Percentiles rank a stretch among this genome's conserved stretches.
Evolutionary conservation across 2,329 filamentous ascomycete species (phyloP).

Genomic region (Rhexocercosporidium sp.): DNA sequence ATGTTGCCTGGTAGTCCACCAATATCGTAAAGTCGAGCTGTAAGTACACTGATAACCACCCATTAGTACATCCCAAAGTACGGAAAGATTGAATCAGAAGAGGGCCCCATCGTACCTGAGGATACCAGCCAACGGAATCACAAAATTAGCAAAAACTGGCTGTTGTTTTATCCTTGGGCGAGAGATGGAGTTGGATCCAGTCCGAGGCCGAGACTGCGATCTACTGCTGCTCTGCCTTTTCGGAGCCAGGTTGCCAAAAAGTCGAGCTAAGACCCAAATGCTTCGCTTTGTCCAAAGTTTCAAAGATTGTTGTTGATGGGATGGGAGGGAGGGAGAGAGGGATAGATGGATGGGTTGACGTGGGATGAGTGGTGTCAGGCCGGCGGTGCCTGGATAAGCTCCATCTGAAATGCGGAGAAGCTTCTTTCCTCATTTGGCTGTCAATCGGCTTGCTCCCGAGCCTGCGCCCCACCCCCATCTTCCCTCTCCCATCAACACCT

Average conservation of each 20-base stretch:
- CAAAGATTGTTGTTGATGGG: constrained; percentile 12
- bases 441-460: not conserved
- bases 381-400: not conserved
- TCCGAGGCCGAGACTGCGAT: constrained; percentile 12
- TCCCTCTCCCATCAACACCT: too few species aligned
- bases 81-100: not conserved
- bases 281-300: not conserved
- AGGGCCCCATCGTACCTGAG: not conserved
- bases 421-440: constrained; percentile 30
- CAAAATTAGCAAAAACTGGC: constrained; percentile 29
- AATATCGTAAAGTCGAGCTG: constrained; percentile 35
- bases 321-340: not conserved
- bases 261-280: constrained; percentile 15
- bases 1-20: constrained; percentile 22
- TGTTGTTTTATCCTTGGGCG: constrained; percentile 1
- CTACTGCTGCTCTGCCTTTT: constrained; percentile 9
- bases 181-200: constrained; percentile 15
- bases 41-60: constrained; percentile 3
- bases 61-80: not conserved
- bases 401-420: constrained; percentile 28
- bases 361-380: not conserved
- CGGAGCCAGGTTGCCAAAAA: constrained; percentile 25
- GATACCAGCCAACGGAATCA: constrained; percentile 28
- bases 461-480: not conserved
- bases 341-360: not conserved